Evolutionary conservation across 345 rosid genomes (phyloP).

Genomic region (Rhodomyrtus tomentosa): DNA sequence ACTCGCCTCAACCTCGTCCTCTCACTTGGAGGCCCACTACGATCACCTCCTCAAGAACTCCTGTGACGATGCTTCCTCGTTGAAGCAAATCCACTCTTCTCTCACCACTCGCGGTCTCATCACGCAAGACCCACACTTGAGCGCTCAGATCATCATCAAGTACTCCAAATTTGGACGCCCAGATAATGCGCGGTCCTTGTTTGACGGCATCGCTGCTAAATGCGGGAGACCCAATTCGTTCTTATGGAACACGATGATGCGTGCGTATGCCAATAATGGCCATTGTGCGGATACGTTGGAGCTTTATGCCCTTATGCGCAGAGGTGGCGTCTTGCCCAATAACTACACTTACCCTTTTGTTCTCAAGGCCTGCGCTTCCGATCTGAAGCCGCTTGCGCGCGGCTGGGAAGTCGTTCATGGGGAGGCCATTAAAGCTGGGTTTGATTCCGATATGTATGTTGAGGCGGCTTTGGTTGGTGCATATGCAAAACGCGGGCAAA

Average conservation of each 20-base stretch:
- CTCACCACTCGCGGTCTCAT: constrained; percentile 17
- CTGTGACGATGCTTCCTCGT: constrained; percentile 12
- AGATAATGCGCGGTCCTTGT: constrained; percentile 16
- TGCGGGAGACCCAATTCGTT: constrained; percentile 18
- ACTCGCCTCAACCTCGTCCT: not conserved
- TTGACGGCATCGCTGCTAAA: constrained; percentile 1
- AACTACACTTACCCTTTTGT: constrained; percentile 44
- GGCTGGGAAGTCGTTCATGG: constrained; percentile 31
- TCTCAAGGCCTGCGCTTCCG: constrained; percentile 30
- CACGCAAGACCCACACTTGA: constrained; percentile 17
- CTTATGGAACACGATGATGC: constrained; percentile 39
- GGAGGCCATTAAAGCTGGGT: constrained; percentile 36
- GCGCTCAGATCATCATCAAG: constrained; percentile 24
- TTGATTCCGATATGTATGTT: constrained; percentile 32
- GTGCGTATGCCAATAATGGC: constrained; percentile 32
- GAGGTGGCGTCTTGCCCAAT: constrained; percentile 28
- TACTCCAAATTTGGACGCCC: constrained; percentile 21
- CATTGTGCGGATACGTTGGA: constrained; percentile 19
- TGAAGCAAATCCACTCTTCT: constrained; percentile 31
- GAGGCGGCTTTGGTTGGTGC: constrained; percentile 48
- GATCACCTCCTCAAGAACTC: constrained; percentile 10
- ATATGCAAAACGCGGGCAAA: constrained; percentile 27
- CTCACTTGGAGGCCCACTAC: constrained; percentile 4
- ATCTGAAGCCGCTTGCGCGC: constrained; percentile 13
- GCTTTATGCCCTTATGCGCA: constrained; percentile 27